Conservation (phyloP, 257 asterid genomes). For the Nicotiana knightiana region DNA sequence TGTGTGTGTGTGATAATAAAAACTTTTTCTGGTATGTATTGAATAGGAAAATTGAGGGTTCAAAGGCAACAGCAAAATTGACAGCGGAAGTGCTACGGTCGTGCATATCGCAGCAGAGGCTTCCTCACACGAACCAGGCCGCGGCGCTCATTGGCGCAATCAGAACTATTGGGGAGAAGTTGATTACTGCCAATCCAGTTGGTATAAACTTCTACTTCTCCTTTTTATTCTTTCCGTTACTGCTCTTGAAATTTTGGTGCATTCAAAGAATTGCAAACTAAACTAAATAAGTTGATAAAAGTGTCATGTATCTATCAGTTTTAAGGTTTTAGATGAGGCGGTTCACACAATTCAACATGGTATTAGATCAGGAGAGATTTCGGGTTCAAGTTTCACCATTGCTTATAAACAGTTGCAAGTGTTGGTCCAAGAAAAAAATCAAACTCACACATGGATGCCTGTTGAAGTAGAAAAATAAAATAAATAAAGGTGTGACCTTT, state of each 20-base stretch:
- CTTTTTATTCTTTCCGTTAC: background rate
- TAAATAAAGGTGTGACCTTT: background rate
- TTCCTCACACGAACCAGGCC: constrained; percentile 76
- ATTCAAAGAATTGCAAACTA: background rate
- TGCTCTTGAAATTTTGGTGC: background rate
- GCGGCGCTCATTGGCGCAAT: constrained; percentile 82
- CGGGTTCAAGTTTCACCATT: background rate
- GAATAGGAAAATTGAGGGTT: constrained; percentile 89
- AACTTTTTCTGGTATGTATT: background rate
- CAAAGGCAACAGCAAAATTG: constrained; percentile 86
- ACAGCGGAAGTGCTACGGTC: constrained; percentile 90
- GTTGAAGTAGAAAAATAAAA: background rate
- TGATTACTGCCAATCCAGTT: constrained; percentile 82
- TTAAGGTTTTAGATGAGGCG: background rate
- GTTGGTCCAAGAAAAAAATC: no score
- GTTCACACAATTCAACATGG: background rate
- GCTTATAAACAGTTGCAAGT: background rate
- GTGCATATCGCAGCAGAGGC: constrained; percentile 89
- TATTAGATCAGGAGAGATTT: background rate
- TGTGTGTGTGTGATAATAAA: background rate
- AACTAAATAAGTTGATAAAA: background rate
- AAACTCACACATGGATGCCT: background rate
- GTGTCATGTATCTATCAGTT: background rate
- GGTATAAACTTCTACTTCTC: constrained; percentile 31
- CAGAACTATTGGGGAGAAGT: constrained; percentile 73